Conservation (phyloP, 2,329 filamentous ascomycete species). For the Alternaria alternata region DNA sequence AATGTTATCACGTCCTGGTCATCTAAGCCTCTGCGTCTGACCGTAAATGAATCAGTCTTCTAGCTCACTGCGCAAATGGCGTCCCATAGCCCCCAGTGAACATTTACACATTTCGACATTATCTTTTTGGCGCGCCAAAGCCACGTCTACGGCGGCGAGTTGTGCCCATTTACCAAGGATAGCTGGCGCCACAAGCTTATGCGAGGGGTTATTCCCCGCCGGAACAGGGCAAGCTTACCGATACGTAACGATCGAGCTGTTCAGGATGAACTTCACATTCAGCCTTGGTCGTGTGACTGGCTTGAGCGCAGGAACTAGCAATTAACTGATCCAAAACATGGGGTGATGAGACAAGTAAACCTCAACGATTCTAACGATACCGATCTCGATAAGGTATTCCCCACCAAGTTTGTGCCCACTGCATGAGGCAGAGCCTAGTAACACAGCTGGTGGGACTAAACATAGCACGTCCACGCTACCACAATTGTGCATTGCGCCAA, state of each 20-base stretch:
- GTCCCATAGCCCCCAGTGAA: neutral
- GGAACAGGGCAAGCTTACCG: neutral
- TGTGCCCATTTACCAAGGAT: neutral
- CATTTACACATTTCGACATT: neutral
- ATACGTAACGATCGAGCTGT: neutral
- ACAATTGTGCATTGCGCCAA: neutral
- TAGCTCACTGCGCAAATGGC: neutral
- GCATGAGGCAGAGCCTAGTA: neutral
- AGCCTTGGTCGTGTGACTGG: neutral
- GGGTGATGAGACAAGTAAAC: neutral
- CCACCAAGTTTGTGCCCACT: neutral
- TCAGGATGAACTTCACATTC: neutral
- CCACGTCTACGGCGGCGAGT: neutral
- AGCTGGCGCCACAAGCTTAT: slow-evolving; percentile 15
- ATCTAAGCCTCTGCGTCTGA: neutral
- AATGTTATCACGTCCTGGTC: neutral
- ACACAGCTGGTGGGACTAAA: neutral
- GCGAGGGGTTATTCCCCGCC: neutral
- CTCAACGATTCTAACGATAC: slow-evolving; percentile 1
- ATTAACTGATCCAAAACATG: neutral
- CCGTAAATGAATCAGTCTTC: neutral
- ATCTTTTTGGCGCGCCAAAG: neutral
- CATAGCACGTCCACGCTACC: neutral
- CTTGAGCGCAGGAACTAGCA: neutral
- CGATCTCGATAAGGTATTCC: neutral